Base-by-base conservation (phyloP, 75 land plant genomes). In the Pinus taeda region DNA sequence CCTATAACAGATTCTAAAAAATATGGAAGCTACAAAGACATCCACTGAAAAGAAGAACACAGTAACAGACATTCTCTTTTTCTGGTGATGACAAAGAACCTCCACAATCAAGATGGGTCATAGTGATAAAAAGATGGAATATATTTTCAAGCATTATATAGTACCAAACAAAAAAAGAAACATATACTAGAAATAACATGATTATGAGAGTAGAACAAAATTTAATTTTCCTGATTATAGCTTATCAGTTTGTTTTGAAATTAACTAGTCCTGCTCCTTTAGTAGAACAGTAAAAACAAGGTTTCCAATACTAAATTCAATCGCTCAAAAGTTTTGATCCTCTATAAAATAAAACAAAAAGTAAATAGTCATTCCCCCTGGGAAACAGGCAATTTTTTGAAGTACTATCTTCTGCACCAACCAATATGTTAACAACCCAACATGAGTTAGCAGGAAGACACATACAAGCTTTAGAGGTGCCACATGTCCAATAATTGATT, bases 391-490 rank as follows among this genome's bases (percentile, higher is more conserved):
- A 8, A 8, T 11, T 69, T 69, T 42, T 8, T 3, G 8, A n/a
- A 69, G 11, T 8, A 69, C n/a, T 42, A 36, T 30, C 3, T 36
- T 67, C 36, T 37, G 42, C 9, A 42, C 21, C 22, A 69, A n/a
- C 3, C 15, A 42, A 69, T n/a, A 39, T 69, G 37, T 65, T 69
- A 69, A 18, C 49, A 67, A 20, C 49, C 42, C 49, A 69, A 20
- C 9, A 3, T 39, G 18, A 42, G 71, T 42, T 17, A 69, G 55
- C 22, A 69, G 45, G 42, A 42, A 73, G 20, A 70, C 26, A 49
- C 93, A 21, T 89, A 94, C 99, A 71, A 96, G 95, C 84, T 96
- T 96, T 33, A 96, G 67, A 13, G 99, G 99, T 42, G 98, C 89
- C 53, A 96, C 99, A 81, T 96, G 97, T 14, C 87, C 82, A 57